A percentile compares a stretch with the other conserved stretches of the same genome.
Evolutionary conservation across 257 asterid genomes (phyloP).

Genomic region (Linderniella brevidens): DNA sequence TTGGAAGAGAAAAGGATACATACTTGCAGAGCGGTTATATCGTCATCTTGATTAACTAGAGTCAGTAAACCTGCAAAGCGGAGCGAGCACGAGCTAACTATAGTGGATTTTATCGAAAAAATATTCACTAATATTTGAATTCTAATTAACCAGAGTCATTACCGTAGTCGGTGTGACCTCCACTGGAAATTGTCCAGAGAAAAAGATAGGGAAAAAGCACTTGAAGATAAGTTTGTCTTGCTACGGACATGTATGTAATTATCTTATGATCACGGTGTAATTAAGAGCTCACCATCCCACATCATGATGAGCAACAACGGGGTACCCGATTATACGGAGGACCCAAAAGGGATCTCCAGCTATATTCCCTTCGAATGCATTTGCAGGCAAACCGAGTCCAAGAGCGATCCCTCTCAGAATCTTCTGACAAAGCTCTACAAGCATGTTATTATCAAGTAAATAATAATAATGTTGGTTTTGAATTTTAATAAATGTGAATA

Average conservation of each 20-base stretch:
- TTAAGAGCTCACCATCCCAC: constrained; percentile 51
- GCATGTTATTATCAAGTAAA: constrained; percentile 1
- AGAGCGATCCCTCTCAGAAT: constrained; percentile 87
- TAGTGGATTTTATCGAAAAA: background rate
- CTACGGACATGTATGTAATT: background rate
- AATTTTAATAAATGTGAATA: background rate
- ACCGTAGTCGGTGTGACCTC: constrained; percentile 98
- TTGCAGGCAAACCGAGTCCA: constrained; percentile 50
- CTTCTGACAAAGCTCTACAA: constrained; percentile 63
- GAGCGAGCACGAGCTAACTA: too few relatives aligned
- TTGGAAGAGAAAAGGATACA: background rate
- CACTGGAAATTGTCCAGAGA: constrained; percentile 34
- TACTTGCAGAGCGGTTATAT: constrained; percentile 74
- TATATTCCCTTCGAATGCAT: constrained; percentile 44
- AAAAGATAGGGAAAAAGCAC: background rate
- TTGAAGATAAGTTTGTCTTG: constrained; percentile 8
- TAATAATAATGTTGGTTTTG: background rate
- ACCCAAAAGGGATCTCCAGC: constrained; percentile 99
- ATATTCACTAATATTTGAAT: constrained; percentile 5
- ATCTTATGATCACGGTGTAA: background rate
- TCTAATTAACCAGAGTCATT: constrained; percentile 8
- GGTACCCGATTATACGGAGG: constrained; percentile 80
- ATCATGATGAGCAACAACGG: constrained; percentile 26
- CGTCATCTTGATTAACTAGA: constrained; percentile 84
- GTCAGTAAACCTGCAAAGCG: constrained; percentile 56